Conservation (phyloP, 2,329 filamentous ascomycete genomes). For the Colletotrichum sp. region DNA sequence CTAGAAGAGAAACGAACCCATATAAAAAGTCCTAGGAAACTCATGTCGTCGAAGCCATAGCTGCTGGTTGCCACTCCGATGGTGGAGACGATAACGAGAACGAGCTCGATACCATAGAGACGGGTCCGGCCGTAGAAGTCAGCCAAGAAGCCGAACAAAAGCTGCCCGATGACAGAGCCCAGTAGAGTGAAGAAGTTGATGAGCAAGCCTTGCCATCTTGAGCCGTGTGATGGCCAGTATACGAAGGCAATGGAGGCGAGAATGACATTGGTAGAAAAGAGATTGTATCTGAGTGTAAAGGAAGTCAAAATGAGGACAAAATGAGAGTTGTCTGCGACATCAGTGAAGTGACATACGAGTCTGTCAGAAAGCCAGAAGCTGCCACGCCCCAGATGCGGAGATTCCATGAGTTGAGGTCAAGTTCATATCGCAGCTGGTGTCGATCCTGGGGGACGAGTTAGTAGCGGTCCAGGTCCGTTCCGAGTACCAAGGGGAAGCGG, state of each 20-base stretch:
- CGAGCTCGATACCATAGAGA: constrained; percentile 60
- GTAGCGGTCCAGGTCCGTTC: neutral
- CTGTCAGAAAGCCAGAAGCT: constrained; percentile 59
- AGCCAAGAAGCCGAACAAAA: constrained; percentile 58
- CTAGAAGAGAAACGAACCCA: constrained; percentile 38
- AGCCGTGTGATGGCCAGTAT: constrained; percentile 51
- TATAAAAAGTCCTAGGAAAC: constrained; percentile 54
- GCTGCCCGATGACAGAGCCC: constrained; percentile 56
- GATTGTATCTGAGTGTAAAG: constrained; percentile 49
- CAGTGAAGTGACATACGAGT: constrained; percentile 46
- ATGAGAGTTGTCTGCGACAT: neutral
- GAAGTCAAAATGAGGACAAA: neutral
- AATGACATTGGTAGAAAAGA: constrained; percentile 61
- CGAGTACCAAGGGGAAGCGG: neutral
- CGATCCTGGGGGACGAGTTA: constrained; percentile 44
- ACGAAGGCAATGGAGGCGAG: constrained; percentile 57
- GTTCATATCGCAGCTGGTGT: constrained; percentile 55
- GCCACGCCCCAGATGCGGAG: constrained; percentile 59
- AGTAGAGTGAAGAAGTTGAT: constrained; percentile 59
- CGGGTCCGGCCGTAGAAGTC: constrained; percentile 60
- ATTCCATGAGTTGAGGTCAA: constrained; percentile 60
- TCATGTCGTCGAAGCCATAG: constrained; percentile 53
- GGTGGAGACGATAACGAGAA: constrained; percentile 62
- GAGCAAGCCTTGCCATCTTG: constrained; percentile 48
- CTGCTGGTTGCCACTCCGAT: constrained; percentile 60